These are phyloP conservation scores for Sphaerulina vaccinii DNA, from an alignment of 2,329 filamentous ascomycete species.

Conservation along the genomic window DNA sequence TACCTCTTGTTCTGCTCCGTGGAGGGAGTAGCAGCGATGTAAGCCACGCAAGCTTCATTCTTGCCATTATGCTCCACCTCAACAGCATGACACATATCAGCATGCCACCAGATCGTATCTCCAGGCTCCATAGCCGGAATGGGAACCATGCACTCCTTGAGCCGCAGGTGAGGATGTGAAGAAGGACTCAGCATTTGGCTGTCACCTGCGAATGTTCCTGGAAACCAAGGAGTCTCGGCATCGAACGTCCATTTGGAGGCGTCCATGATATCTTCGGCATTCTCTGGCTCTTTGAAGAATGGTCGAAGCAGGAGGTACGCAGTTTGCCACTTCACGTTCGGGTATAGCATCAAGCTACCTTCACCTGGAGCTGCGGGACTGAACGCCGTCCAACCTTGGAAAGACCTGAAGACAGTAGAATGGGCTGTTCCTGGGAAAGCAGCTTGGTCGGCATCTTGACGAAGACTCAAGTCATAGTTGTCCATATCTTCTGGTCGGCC, in stretches of 20 bases:
- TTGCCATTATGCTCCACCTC: constrained; percentile 14
- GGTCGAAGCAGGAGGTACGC: constrained; percentile 15
- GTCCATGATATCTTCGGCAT: constrained; percentile 5
- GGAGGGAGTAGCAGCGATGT: constrained; percentile 16
- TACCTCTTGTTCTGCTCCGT: constrained; percentile 20
- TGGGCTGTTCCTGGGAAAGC: constrained; percentile 14
- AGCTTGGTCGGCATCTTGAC: constrained; percentile 14
- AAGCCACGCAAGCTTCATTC: constrained; percentile 15
- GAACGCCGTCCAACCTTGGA: constrained; percentile 17
- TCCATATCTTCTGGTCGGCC: constrained; percentile 13
- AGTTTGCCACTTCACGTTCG: constrained; percentile 15
- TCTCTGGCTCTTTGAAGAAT: constrained; percentile 11
- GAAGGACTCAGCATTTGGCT: constrained; percentile 14
- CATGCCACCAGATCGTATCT: constrained; percentile 17
- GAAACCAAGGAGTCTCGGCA: constrained; percentile 17
- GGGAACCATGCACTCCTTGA: constrained; percentile 18
- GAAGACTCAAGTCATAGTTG: constrained; percentile 13
- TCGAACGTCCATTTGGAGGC: constrained; percentile 16
- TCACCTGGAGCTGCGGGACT: constrained; percentile 13
- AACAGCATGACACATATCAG: constrained; percentile 16
- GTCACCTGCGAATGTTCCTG: constrained; percentile 12
- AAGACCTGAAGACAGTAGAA: constrained; percentile 13
- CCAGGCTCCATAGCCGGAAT: constrained; percentile 16
- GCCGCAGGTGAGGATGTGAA: constrained; percentile 13
- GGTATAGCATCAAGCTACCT: constrained; percentile 16